Conservation (phyloP, 2,329 filamentous ascomycete species). For the Fusarium devonianum region DNA sequence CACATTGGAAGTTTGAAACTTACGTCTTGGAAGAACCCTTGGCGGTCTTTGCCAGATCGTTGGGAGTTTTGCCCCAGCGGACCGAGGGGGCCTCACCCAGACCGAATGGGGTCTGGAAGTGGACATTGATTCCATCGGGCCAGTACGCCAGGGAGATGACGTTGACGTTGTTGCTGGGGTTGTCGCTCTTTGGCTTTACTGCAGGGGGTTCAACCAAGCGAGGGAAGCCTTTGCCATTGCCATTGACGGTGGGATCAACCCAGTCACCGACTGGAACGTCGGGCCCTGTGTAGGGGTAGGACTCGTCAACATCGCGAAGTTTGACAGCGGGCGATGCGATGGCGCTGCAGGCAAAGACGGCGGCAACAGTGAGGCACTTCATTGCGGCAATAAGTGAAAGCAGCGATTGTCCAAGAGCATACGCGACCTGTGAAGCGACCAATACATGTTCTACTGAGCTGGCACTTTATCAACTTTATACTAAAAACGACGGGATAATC, state of each 20-base stretch:
- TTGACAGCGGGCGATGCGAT: too few species aligned
- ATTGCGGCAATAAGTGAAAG: too few species aligned
- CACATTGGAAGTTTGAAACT: too few species aligned
- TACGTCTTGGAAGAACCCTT: background rate
- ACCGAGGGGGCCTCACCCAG: slow-evolving; percentile 54
- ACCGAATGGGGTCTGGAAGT: slow-evolving; percentile 62
- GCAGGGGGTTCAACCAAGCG: slow-evolving; percentile 59
- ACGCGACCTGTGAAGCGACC: too few species aligned
- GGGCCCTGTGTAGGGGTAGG: slow-evolving; percentile 57
- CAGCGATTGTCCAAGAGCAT: too few species aligned
- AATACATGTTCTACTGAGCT: too few species aligned
- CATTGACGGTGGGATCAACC: slow-evolving; percentile 58
- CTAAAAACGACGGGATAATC: too few species aligned
- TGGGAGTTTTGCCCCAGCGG: slow-evolving; percentile 53
- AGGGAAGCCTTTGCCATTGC: slow-evolving; percentile 60
- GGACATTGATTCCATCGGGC: slow-evolving; percentile 58
- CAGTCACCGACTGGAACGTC: slow-evolving; percentile 58
- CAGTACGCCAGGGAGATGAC: slow-evolving; percentile 58
- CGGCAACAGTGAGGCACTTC: too few species aligned
- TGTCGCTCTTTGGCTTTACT: slow-evolving; percentile 51
- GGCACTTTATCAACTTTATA: too few species aligned
- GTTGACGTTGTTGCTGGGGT: slow-evolving; percentile 60
- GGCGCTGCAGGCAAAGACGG: too few species aligned
- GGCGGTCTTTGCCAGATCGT: background rate
- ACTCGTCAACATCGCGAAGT: slow-evolving; percentile 46